Evolutionary conservation across 2,329 filamentous ascomycete genomes (phyloP).

Genomic region (Colletotrichum incanum): DNA sequence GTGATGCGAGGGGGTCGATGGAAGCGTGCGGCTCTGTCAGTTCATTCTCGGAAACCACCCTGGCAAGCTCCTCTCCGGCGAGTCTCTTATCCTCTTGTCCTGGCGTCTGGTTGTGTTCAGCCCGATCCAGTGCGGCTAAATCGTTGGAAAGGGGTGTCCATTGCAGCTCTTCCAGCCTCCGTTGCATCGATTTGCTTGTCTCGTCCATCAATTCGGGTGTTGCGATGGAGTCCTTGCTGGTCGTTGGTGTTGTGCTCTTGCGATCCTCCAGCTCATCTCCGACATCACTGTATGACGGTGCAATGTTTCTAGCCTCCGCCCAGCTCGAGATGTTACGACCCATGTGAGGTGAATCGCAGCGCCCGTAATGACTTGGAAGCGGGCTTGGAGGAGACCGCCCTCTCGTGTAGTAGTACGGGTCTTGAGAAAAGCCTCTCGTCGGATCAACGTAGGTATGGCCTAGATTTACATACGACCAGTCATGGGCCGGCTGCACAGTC

Average conservation of each 20-base stretch:
- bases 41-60: constrained; percentile 4
- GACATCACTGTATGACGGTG: constrained; percentile 58
- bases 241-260: constrained; percentile 43
- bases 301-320: constrained; percentile 57
- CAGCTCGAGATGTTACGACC: constrained; percentile 53
- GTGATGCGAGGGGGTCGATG: constrained; percentile 10
- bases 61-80: constrained; percentile 9
- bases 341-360: constrained; percentile 51
- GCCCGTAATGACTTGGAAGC: constrained; percentile 60
- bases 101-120: constrained; percentile 26
- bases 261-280: constrained; percentile 44
- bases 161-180: constrained; percentile 39
- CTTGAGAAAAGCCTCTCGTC: constrained; percentile 55
- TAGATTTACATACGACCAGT: constrained; percentile 60
- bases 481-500: constrained; percentile 59
- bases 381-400: constrained; percentile 71
- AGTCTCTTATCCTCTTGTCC: constrained; percentile 23
- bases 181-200: constrained; percentile 23
- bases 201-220: constrained; percentile 35
- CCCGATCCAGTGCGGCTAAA: constrained; percentile 4
- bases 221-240: constrained; percentile 31
- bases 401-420: constrained; percentile 63
- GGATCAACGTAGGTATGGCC: constrained; percentile 56
- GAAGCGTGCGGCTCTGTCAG: neutral
- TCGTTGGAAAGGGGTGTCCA: constrained; percentile 39